Evolutionary conservation across 257 asterid species (phyloP).

Genomic region (Ilex asprella): DNA sequence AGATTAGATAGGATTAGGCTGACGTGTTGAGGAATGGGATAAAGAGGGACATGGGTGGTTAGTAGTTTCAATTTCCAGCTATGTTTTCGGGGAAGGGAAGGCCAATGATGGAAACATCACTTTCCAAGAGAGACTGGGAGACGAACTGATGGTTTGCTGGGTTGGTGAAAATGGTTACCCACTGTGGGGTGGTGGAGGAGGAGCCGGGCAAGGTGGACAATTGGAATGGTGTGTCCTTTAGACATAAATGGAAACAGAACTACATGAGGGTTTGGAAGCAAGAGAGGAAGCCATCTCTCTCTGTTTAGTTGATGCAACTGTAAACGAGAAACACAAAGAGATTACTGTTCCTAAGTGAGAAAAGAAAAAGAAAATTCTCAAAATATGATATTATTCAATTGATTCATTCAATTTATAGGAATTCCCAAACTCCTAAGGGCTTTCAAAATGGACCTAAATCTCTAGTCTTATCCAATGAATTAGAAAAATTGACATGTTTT

Average conservation of each 20-base stretch:
- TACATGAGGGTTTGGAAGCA: slow-evolving; percentile 22
- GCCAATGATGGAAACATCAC: slow-evolving; percentile 19
- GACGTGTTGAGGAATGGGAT: slow-evolving; percentile 19
- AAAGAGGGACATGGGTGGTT: slow-evolving; percentile 59
- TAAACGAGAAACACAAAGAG: too few relatives aligned
- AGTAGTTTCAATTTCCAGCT: slow-evolving; percentile 45
- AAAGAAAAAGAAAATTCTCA: too few relatives aligned
- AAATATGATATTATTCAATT: too few relatives aligned
- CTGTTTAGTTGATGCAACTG: too few relatives aligned
- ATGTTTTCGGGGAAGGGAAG: slow-evolving; percentile 56
- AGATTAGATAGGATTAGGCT: slow-evolving; percentile 57
- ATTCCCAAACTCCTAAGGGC: too few relatives aligned
- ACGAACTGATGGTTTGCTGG: slow-evolving; percentile 50
- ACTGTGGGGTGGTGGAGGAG: slow-evolving; percentile 31
- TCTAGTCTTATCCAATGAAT: too few relatives aligned
- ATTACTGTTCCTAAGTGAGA: too few relatives aligned
- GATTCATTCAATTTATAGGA: too few relatives aligned
- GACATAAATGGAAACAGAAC: slow-evolving; percentile 81
- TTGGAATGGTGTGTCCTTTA: slow-evolving; percentile 73
- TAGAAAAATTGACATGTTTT: too few relatives aligned
- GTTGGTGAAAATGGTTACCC: slow-evolving; percentile 58
- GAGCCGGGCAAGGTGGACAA: slow-evolving; percentile 52
- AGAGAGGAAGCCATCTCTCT: slow-evolving; percentile 15
- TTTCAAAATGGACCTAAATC: too few relatives aligned
- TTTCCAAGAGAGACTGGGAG: slow-evolving; percentile 21